phyloP scores from a whole-genome alignment of 306 rosid genomes.

The Phaseolus lunatus region DNA sequence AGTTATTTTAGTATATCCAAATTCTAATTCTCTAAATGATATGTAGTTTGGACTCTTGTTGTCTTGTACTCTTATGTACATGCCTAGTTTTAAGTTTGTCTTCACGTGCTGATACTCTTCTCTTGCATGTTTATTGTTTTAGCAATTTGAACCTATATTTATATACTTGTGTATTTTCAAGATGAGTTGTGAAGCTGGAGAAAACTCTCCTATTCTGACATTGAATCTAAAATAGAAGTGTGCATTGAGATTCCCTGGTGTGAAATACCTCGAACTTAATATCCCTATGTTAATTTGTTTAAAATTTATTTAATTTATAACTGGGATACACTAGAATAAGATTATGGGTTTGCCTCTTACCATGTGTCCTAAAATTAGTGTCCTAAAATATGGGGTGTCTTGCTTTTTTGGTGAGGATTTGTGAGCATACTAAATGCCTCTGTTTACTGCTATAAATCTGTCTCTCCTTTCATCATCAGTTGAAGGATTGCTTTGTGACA shows the following conservation, averaged over 20 bases:
- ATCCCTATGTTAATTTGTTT: neutral
- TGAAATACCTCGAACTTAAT: conserved; percentile 13
- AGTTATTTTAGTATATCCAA: conserved; percentile 12
- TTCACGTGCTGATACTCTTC: neutral
- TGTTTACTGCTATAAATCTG: conserved; percentile 10
- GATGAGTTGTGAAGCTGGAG: conserved; percentile 11
- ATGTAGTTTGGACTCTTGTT: conserved; percentile 10
- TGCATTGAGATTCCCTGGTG: conserved; percentile 15
- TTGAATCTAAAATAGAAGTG: neutral
- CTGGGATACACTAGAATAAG: conserved; percentile 4
- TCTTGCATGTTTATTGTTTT: conserved; percentile 3
- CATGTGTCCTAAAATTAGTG: neutral
- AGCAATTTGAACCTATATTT: neutral
- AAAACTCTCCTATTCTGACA: neutral
- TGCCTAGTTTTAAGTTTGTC: conserved; percentile 12
- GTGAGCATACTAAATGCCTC: conserved; percentile 26
- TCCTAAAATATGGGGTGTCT: conserved; percentile 17
- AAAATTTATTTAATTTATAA: neutral
- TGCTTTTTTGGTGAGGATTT: conserved; percentile 1
- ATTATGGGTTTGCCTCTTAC: conserved; percentile 14
- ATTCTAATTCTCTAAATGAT: conserved; percentile 33
- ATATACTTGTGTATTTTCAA: conserved; percentile 8
- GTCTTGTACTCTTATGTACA: conserved; percentile 8
- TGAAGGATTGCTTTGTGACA: conserved; percentile 17
- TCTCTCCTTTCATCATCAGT: conserved; percentile 11